These are phyloP conservation scores for Aeschynomene evenia DNA, from an alignment of 306 rosid genomes.

Conservation along the genomic window DNA sequence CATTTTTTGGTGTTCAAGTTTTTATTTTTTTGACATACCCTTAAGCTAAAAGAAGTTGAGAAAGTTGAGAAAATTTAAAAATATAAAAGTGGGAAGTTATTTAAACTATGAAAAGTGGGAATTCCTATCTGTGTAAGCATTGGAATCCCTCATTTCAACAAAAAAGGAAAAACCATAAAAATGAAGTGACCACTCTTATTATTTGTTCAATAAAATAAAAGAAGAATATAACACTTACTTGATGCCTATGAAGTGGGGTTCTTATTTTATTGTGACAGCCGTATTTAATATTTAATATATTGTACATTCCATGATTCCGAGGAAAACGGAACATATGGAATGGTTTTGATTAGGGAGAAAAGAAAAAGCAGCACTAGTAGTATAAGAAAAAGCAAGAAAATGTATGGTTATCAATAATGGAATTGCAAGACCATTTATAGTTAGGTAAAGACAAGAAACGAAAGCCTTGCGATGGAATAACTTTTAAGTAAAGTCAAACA, in stretches of 20 bases:
- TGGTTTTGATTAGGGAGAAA: slow-evolving; percentile 3
- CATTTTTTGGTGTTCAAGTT: too few species aligned
- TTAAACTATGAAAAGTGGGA: too few species aligned
- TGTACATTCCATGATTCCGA: slow-evolving; percentile 21
- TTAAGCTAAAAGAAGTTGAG: too few species aligned
- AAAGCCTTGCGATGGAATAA: neutral
- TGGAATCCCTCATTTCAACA: neutral
- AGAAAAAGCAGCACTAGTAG: neutral
- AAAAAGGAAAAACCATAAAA: neutral
- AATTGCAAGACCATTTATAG: slow-evolving; percentile 13
- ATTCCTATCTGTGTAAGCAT: too few species aligned
- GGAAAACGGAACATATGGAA: neutral
- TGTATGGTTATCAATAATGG: slow-evolving; percentile 15
- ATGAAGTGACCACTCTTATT: neutral
- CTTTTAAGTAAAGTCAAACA: slow-evolving; percentile 10
- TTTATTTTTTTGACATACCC: too few species aligned
- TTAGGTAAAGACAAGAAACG: slow-evolving; percentile 28
- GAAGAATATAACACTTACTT: neutral
- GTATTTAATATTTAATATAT: neutral
- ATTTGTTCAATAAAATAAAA: too few species aligned
- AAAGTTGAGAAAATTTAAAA: too few species aligned
- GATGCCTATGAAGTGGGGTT: neutral
- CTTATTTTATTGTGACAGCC: neutral
- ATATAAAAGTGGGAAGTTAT: too few species aligned
- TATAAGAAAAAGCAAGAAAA: slow-evolving; percentile 13